These are phyloP conservation scores for Cladosporium sphaerospermum DNA, from an alignment of 2,329 filamentous ascomycete species.

Conservation along the genomic window DNA sequence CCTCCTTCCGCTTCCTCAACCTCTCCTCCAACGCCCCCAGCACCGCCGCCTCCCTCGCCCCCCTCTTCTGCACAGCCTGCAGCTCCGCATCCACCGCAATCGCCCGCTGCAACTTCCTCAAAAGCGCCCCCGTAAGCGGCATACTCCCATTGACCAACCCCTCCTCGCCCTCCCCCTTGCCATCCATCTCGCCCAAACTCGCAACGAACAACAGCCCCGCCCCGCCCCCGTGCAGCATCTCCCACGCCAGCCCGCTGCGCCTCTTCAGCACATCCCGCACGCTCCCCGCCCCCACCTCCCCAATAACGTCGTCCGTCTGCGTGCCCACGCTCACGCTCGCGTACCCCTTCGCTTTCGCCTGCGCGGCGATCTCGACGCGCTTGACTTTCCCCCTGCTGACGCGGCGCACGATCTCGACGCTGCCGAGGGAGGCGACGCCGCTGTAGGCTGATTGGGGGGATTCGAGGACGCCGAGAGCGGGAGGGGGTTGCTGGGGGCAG, in stretches of 20 bases:
- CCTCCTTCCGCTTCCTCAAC: not conserved
- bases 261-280: not conserved
- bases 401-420: not conserved
- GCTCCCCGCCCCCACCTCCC: not conserved
- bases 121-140: not conserved
- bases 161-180: not conserved
- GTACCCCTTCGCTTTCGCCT: not conserved
- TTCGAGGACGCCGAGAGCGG: not conserved
- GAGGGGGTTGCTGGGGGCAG: not conserved
- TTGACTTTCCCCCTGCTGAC: conserved; percentile 7
- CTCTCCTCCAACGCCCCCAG: not conserved
- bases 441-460: conserved; percentile 3
- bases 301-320: not conserved
- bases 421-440: not conserved
- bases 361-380: not conserved
- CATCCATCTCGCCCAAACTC: not conserved
- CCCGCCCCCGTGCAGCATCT: not conserved
- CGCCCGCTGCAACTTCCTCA: conserved; percentile 1
- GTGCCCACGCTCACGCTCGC: not conserved
- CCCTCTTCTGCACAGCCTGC: not conserved
- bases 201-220: conserved; percentile 4
- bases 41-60: not conserved
- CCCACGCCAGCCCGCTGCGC: not conserved
- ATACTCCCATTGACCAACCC: not conserved
- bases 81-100: conserved; percentile 1